These are phyloP conservation scores for Penicillium steckii DNA, from an alignment of 495 filamentous ascomycete species.

Conservation along the genomic window DNA sequence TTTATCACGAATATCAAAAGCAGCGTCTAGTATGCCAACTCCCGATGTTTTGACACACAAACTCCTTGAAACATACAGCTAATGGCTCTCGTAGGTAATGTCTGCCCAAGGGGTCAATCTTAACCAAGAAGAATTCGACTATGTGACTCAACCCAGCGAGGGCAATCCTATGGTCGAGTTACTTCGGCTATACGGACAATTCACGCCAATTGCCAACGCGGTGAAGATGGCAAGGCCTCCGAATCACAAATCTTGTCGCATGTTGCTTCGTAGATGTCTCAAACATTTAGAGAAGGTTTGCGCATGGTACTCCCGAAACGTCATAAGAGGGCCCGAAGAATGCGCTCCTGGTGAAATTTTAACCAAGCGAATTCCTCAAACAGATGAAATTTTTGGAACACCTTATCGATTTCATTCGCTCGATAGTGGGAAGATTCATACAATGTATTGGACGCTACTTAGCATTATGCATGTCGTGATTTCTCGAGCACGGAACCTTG, in stretches of 20 bases:
- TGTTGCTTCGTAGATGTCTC: constrained; percentile 2
- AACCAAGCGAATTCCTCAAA: not conserved
- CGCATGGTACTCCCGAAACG: constrained; percentile 1
- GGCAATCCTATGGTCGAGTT: not conserved
- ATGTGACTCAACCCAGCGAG: not conserved
- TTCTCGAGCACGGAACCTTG: not conserved
- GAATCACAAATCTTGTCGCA: not conserved
- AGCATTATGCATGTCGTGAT: constrained; percentile 4
- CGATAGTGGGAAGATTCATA: constrained; percentile 4
- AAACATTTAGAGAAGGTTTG: not conserved
- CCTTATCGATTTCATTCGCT: constrained; percentile 4
- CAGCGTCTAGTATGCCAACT: not conserved
- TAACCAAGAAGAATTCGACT: constrained; percentile 6
- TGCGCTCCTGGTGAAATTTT: not conserved
- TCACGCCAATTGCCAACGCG: not conserved
- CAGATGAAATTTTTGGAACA: not conserved
- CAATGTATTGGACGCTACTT: constrained; percentile 2
- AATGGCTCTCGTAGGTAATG: not conserved
- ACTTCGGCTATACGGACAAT: not conserved
- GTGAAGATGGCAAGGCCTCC: not conserved
- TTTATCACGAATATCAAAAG: constrained; percentile 7
- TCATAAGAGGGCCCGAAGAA: not conserved
- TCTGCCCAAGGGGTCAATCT: not conserved
- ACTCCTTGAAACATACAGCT: not conserved
- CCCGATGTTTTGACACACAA: too few species aligned